Percentiles rank a stretch among this genome's conserved stretches.
Evolutionary conservation across 177 flowering plant genomes (phyloP).

Genomic region (Telopea speciosissima): DNA sequence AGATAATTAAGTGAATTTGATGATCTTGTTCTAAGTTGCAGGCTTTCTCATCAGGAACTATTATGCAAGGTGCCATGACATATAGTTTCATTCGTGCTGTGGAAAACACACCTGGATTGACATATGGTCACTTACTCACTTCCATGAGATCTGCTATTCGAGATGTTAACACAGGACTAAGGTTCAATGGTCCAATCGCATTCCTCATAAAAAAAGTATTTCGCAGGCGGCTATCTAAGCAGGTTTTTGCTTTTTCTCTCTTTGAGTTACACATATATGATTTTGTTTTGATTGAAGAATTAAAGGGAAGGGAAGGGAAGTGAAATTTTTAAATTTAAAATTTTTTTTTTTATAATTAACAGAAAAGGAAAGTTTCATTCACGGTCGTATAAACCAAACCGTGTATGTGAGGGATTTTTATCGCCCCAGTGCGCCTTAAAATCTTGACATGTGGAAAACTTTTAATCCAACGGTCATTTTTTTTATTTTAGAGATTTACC

Average conservation of each 20-base stretch:
- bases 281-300: too few relatives aligned
- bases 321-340: too few relatives aligned
- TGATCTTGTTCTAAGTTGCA: slow-evolving; percentile 8
- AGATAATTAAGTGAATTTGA: too few relatives aligned
- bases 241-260: slow-evolving; percentile 24
- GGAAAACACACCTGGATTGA: slow-evolving; percentile 28
- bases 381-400: too few relatives aligned
- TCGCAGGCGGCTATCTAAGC: slow-evolving; percentile 17
- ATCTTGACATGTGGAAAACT: too few relatives aligned
- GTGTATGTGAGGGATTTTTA: too few relatives aligned
- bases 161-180: slow-evolving; percentile 26
- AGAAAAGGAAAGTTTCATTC: too few relatives aligned
- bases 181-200: slow-evolving; percentile 27
- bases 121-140: slow-evolving; percentile 50
- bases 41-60: slow-evolving; percentile 35
- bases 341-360: too few relatives aligned
- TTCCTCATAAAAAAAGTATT: slow-evolving; percentile 22
- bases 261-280: background rate
- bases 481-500: too few relatives aligned
- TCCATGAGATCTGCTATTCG: slow-evolving; percentile 36
- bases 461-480: too few relatives aligned
- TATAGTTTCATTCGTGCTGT: slow-evolving; percentile 44
- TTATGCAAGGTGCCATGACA: slow-evolving; percentile 57
- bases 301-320: too few relatives aligned
- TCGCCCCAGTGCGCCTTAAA: too few relatives aligned